phyloP scores from a whole-genome alignment of 257 asterid genomes.

The Scutellaria barbata region DNA sequence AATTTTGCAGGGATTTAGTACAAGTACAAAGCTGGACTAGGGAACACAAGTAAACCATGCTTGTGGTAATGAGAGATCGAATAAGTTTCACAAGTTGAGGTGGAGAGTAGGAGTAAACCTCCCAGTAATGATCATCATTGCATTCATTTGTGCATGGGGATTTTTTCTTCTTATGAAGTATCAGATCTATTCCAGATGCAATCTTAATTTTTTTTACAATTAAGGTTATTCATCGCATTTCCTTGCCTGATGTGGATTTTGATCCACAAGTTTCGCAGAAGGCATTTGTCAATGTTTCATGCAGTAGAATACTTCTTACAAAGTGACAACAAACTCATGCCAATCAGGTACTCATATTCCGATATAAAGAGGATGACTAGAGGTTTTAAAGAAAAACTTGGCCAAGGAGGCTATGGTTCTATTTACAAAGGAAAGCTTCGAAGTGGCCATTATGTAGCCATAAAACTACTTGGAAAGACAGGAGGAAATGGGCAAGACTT shows the following conservation, averaged over 20 bases:
- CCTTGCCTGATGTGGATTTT: conserved; percentile 3
- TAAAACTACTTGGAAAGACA: conserved; percentile 34
- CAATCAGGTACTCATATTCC: conserved; percentile 45
- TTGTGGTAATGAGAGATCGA: too few relatives aligned
- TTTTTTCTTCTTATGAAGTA: too few relatives aligned
- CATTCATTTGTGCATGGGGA: background rate
- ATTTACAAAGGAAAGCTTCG: conserved; percentile 24
- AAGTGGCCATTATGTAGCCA: conserved; percentile 47
- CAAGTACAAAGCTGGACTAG: too few relatives aligned
- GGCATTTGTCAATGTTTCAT: conserved; percentile 38
- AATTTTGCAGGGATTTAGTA: too few relatives aligned
- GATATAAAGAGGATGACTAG: conserved; percentile 42
- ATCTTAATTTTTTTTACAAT: too few relatives aligned
- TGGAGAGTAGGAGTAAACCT: too few relatives aligned
- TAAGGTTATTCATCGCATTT: conserved; percentile 6
- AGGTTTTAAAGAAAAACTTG: conserved; percentile 41
- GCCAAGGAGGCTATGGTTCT: conserved; percentile 45
- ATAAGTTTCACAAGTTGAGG: too few relatives aligned
- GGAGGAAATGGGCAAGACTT: conserved; percentile 39
- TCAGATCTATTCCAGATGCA: too few relatives aligned
- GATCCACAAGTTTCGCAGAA: conserved; percentile 28
- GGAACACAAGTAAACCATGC: too few relatives aligned
- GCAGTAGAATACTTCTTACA: conserved; percentile 34
- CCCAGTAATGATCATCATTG: conserved; percentile 12
- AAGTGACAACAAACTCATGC: conserved; percentile 36